Conservation (phyloP, 116 monocot genomes). For the Papilionanthe hybrid region DNA sequence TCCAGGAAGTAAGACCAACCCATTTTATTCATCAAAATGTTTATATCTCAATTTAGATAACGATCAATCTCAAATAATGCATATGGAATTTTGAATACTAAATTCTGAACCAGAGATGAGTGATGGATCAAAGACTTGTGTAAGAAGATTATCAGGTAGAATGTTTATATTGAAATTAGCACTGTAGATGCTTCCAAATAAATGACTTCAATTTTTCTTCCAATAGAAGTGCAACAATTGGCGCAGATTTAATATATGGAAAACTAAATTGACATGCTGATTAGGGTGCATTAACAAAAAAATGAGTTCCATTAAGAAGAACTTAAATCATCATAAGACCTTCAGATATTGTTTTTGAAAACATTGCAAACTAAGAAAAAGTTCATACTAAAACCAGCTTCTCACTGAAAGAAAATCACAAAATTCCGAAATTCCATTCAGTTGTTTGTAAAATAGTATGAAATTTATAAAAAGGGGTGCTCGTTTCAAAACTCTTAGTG, state of each 20-base stretch:
- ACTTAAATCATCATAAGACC: no score
- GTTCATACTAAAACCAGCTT: no score
- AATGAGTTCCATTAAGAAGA: not conserved
- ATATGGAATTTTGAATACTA: not conserved
- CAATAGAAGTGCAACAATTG: not conserved
- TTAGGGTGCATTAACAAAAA: not conserved
- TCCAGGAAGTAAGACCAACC: no score
- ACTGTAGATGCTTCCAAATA: not conserved
- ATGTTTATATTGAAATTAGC: not conserved
- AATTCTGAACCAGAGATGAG: not conserved
- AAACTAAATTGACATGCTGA: not conserved
- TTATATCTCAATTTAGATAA: not conserved
- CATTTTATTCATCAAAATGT: not conserved
- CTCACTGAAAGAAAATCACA: no score
- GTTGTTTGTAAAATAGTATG: not conserved
- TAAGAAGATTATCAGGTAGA: not conserved
- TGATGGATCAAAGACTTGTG: not conserved
- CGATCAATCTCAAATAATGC: not conserved
- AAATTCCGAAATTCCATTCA: not conserved
- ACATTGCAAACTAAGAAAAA: no score
- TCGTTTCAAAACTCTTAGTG: not conserved
- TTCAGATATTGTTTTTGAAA: not conserved
- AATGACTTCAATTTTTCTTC: not conserved
- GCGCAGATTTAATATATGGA: not conserved
- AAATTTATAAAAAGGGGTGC: not conserved